These are phyloP conservation scores for Picochlorum sp. DNA, from an alignment of 139 green algal species.

Conservation along the genomic window DNA sequence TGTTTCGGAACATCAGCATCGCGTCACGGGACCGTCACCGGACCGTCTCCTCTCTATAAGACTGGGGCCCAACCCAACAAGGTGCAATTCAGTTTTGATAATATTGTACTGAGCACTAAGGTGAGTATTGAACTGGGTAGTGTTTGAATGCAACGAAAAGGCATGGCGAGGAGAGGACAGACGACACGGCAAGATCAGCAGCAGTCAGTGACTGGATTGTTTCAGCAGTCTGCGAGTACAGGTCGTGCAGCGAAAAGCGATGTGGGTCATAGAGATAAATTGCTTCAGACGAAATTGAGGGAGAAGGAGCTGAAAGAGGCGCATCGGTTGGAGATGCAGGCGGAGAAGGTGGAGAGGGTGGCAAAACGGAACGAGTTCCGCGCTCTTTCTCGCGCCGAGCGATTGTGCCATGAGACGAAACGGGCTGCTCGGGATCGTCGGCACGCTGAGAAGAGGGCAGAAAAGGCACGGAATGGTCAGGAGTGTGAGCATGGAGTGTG, in stretches of 20 bases:
- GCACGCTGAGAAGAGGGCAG: conserved; percentile 10
- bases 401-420: conserved; percentile 26
- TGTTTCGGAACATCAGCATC: too few species aligned
- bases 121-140: too few species aligned
- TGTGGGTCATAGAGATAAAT: conserved; percentile 24
- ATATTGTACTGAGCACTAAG: too few species aligned
- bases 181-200: too few species aligned
- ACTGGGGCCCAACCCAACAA: too few species aligned
- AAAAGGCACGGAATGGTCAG: conserved; percentile 10
- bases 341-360: background rate
- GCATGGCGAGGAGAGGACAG: too few species aligned
- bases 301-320: conserved; percentile 32
- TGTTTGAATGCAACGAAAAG: too few species aligned
- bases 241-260: background rate
- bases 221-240: background rate
- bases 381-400: conserved; percentile 18
- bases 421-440: conserved; percentile 16
- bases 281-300: conserved; percentile 23
- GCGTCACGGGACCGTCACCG: too few species aligned
- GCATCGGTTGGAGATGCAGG: conserved; percentile 1
- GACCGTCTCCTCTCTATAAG: too few species aligned
- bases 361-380: background rate
- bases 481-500: conserved; percentile 27
- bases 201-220: background rate
- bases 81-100: too few species aligned